Evolutionary conservation across 345 rosid genomes (phyloP), one percentile per base, ranked within the genome.

Genomic region (Melaleuca alternifolia): DNA sequence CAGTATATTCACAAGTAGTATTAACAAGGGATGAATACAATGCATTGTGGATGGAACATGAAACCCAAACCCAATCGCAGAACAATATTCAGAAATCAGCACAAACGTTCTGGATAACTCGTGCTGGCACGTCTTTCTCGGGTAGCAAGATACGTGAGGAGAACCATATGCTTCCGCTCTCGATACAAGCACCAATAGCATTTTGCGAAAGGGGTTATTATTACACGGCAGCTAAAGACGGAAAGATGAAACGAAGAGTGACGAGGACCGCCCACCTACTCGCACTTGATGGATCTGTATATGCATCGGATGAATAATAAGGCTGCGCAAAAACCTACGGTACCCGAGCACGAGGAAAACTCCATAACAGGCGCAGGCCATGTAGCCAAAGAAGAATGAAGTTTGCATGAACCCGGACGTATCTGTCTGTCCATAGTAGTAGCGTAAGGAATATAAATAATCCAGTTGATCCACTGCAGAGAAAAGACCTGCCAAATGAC

Each of bases 221-320:
- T 28, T 28, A 56, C 28, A 10, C 13, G 6, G 28, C 28, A 56
- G 62, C 62, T 24, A 56, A 56, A 56, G 26, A 56, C 23, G 13
- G 28, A n/a, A 56, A 56, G 62, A 56, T 28, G 0, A 56, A 41
- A 26, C 62, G 28, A 26, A 56, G 62, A 56, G 7, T 24, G 62
- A 56, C 28, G 5, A 56, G 62, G 71, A 54, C 48, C 21, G 9
- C 44, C 24, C 48, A 12, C 62, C 65, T 83, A 86, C 84, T 86
- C 85, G n/a, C n/a, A n/a, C n/a, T 86, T 86, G 85, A 86, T 82
- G 50, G 87, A 86, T n/a, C 87, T 62, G 46, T 86, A 86, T 81
- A 86, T 59, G 84, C 59, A 59, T 41, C 87, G 87, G 54, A 86
- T 84, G 57, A 86, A 86, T 23, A 86, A 75, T 23, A 86, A 83